Percentiles rank a stretch among this genome's conserved stretches.
Conservation (phyloP, 2,329 filamentous ascomycete species). For the Verticillium dahliae region DNA sequence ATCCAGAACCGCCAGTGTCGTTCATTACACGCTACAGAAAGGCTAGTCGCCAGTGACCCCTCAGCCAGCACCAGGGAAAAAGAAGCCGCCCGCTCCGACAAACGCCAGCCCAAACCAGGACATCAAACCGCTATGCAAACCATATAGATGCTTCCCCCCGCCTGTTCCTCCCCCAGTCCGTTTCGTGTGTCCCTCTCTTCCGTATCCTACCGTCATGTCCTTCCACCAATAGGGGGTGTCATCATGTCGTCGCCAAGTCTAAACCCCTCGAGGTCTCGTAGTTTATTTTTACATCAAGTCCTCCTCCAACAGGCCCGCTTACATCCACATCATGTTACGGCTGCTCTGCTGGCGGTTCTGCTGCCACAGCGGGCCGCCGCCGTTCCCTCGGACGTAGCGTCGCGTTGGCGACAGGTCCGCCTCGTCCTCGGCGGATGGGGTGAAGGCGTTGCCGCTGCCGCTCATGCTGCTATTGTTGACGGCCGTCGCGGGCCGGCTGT, state of each 20-base stretch:
- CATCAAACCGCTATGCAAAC: too few relatives aligned
- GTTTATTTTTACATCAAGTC: background rate
- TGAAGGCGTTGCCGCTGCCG: background rate
- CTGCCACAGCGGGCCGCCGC: constrained; percentile 43
- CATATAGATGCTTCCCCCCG: too few relatives aligned
- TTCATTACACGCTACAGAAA: too few relatives aligned
- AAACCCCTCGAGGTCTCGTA: too few relatives aligned
- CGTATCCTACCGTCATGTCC: background rate
- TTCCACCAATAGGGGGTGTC: background rate
- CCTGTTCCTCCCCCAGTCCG: too few relatives aligned
- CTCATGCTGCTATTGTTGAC: constrained; percentile 3
- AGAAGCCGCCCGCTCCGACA: too few relatives aligned
- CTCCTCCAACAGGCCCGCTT: background rate
- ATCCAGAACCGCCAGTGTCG: too few relatives aligned
- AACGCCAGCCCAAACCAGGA: too few relatives aligned
- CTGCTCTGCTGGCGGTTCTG: constrained; percentile 40
- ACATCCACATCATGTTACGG: constrained; percentile 41
- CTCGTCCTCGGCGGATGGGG: background rate
- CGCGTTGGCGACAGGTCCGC: constrained; percentile 8
- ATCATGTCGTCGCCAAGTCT: background rate
- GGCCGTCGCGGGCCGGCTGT: constrained; percentile 24
- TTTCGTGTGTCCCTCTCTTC: background rate
- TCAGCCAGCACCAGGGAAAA: too few relatives aligned
- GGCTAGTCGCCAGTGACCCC: too few relatives aligned
- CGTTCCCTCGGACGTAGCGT: constrained; percentile 16